Evolutionary conservation across 768 basidiomycete genomes (phyloP), one percentile per base, ranked within the genome.

Genomic region (Tephrocybe sp.): DNA sequence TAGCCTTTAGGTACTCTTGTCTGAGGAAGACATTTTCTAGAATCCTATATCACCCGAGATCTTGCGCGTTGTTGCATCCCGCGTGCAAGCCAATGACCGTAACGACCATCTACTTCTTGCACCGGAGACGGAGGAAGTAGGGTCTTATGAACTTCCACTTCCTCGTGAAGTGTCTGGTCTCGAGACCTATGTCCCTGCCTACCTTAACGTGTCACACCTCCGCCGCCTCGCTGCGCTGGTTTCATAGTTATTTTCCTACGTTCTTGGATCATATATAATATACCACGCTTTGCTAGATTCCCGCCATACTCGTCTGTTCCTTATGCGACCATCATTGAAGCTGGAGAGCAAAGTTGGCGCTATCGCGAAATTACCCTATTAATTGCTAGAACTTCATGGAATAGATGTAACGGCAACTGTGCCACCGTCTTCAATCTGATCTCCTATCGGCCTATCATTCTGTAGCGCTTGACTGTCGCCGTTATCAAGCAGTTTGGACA

Each of bases 31-130:
- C 22, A 55, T 49, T 41, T 17, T 33, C 10, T 58, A 95, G 92
- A 94, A 91, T 59, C 97, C 96, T 8, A 98, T 98, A 62, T 93
- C 95, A 1, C 91, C 93, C 19, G 96, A 98, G 72, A 98, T 99
- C 55, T 77, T 99, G 34, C 88, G 93, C 45, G 93, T 98, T 17
- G 97, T 99, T 46, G 94, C 96, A 36, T 91, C 94, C 31, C 83
- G 97, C 43, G 95, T 99, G 48, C 87, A 92, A 63, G 89, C 94
- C 42, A 92, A 96, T 67, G 97, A 98, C 72, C 87, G 93, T 61
- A 94, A 92, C 65, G 97, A 99, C 67, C 96, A 98, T 66, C 78
- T 99, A 16, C 83, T 99, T 52, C 85, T 99, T 45, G 85, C 92
- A 26, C 95, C 96, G 23, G 97, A 98, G 68, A 92, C 89, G 38